Conservation (phyloP, 2,329 filamentous ascomycete species). For the Apiospora rasikravindrae region DNA sequence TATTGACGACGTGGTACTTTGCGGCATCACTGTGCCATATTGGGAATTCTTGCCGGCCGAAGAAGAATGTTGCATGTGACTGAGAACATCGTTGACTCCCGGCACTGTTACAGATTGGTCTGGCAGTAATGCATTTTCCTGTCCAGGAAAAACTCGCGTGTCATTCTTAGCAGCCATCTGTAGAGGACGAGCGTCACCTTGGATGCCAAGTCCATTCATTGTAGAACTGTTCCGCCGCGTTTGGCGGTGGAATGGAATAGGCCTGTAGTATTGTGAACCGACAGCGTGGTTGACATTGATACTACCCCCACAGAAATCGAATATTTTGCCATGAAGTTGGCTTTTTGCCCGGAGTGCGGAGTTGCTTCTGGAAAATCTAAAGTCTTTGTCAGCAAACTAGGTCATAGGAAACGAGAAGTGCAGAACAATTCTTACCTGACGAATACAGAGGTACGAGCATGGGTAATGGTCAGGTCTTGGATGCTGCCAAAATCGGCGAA, state of each 20-base stretch:
- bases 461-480: background rate
- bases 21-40: background rate
- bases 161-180: background rate
- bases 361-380: background rate
- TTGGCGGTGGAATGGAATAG: background rate
- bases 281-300: background rate
- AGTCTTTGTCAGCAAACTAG: background rate
- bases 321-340: background rate
- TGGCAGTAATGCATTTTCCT: background rate
- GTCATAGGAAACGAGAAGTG: background rate
- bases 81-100: background rate
- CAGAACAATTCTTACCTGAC: background rate
- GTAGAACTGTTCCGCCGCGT: background rate
- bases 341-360: background rate
- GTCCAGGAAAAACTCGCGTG: background rate
- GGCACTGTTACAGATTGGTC: background rate
- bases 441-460: background rate
- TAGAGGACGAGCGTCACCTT: background rate
- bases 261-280: background rate
- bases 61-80: background rate
- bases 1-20: too few species aligned
- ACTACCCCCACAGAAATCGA: background rate
- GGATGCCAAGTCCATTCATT: background rate
- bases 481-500: slow-evolving; percentile 7
- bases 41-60: background rate